Conservation (phyloP, 2,329 filamentous ascomycete genomes). For the Colletotrichum orchidophilum region DNA sequence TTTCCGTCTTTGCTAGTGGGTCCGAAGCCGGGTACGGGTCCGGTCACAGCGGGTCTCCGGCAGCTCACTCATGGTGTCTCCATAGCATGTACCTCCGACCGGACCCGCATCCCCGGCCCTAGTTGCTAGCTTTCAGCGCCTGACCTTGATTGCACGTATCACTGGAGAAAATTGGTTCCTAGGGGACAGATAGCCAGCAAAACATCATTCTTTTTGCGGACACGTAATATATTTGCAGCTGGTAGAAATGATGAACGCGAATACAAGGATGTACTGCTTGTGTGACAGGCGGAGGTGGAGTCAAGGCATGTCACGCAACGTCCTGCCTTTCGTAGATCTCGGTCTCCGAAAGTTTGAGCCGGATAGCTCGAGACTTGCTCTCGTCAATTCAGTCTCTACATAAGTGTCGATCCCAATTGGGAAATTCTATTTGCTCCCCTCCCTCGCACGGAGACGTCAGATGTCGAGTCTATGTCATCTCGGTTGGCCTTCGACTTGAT, state of each 20-base stretch:
- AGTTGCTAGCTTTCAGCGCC: background rate
- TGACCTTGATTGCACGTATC: background rate
- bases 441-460: background rate
- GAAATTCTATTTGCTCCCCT: background rate
- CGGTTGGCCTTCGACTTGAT: background rate
- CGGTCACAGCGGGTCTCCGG: background rate
- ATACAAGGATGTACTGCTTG: background rate
- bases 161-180: background rate
- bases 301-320: background rate
- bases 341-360: background rate
- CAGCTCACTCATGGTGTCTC: background rate
- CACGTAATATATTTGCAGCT: background rate
- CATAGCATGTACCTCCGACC: background rate
- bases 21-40: background rate
- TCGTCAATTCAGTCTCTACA: background rate
- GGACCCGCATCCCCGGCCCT: background rate
- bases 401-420: background rate
- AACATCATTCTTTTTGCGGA: background rate
- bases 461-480: background rate
- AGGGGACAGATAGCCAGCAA: background rate
- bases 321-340: constrained; percentile 4
- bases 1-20: background rate
- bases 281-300: background rate
- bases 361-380: background rate
- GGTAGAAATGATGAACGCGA: background rate